A percentile compares a stretch with the other conserved stretches of the same genome.
phyloP scores from a whole-genome alignment of 768 basidiomycete species.

The Mrakia gelida region DNA sequence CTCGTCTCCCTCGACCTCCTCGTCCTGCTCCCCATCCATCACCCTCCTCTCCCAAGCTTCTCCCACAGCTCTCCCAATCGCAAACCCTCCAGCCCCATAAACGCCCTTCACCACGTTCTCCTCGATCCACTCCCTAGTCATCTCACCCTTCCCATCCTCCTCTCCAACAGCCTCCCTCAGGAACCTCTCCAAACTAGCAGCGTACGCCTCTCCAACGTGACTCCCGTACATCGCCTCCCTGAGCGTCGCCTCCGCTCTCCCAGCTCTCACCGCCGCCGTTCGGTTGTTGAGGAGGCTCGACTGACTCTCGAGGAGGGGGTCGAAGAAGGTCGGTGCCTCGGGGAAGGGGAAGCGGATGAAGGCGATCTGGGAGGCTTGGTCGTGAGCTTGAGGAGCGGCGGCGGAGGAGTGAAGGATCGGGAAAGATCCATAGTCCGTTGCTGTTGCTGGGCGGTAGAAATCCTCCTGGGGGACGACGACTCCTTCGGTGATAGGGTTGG shows the following conservation, averaged over 20 bases:
- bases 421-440: background rate
- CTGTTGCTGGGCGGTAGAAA: background rate
- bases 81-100: slow-evolving; percentile 13
- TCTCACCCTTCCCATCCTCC: background rate
- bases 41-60: slow-evolving; percentile 6
- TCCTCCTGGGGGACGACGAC: background rate
- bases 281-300: background rate
- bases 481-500: background rate
- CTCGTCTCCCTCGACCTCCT: background rate
- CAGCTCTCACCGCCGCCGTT: background rate
- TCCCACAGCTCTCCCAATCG: background rate
- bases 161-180: slow-evolving; percentile 8
- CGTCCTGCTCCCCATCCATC: background rate
- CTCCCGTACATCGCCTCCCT: slow-evolving; percentile 24
- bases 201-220: slow-evolving; percentile 25
- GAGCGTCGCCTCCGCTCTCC: background rate
- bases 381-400: background rate
- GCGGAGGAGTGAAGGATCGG: background rate
- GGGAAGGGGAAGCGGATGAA: background rate
- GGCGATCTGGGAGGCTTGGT: background rate
- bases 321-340: background rate
- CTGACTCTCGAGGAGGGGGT: slow-evolving; percentile 2
- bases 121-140: slow-evolving; percentile 17
- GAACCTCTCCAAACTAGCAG: slow-evolving; percentile 22
- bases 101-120: slow-evolving; percentile 1